Base-by-base conservation (phyloP, 2,329 filamentous ascomycete genomes). In the Penicillium sp. region DNA sequence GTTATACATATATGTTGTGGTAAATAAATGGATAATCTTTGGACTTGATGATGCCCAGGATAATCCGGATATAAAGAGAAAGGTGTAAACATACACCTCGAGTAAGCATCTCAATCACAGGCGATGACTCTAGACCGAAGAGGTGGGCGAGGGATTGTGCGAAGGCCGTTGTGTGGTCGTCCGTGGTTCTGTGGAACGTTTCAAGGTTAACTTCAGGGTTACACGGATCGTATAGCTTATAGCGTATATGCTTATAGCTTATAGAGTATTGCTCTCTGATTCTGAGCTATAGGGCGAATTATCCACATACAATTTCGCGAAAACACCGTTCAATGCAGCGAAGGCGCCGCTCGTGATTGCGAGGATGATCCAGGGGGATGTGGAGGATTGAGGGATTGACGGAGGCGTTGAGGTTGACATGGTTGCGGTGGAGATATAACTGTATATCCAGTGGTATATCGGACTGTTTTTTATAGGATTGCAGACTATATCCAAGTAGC, bases 291-390 rank as follows among this genome's bases (percentile, higher is more conserved):
- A 33, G 45, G 4, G 37, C 15, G 13, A n/a, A 27, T 25, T n/a
- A 7, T 27, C 8, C 8, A 68, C 73, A 41, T 76, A 85, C 82
- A 88, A 77, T 73, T 88, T 88, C 12, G 85, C 85, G 70, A 88
- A 88, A n/a, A 87, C 81, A 50, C 85, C 85, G 64, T 88, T 88
- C 66, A 86, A 77, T 12, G 85, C 84, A 19, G 85, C 85, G 69
- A 85, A 88, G 41, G 80, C 79, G 56, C 85, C 85, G 63, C 82
- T 85, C n/a, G 82, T 78, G 37, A 87, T 73, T 47, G 85, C 85
- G 56, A 86, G 79, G 60, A 84, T 66, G 46, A 87, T 77, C 79
- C 79, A 81, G 61, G 71, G 72, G 48, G 69, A 65, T 42, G 62
- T 57, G 23, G 61, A 45, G 45, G 64, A 47, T 45, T 53, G 25